Percentiles rank a stretch among this genome's conserved stretches.
phyloP scores from a whole-genome alignment of 208 protist species.

The Crithidia thermophila region DNA sequence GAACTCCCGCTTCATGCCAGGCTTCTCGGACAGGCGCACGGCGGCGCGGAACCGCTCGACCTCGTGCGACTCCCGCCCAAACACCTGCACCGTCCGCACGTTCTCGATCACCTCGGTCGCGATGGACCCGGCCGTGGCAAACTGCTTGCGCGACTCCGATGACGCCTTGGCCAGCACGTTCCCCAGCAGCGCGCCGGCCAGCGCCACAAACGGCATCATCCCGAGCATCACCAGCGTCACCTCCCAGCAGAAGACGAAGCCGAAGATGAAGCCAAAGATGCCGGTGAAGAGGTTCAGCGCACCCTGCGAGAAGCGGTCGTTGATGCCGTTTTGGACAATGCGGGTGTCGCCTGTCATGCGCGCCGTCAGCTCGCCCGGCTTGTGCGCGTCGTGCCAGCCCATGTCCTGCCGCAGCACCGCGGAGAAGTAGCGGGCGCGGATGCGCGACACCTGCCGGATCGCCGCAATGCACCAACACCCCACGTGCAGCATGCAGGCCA shows the following conservation, averaged over 20 bases:
- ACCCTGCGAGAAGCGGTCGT: conserved; percentile 80
- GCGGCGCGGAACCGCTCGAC: conserved; percentile 58
- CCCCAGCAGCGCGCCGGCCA: conserved; percentile 58
- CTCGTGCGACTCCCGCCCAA: conserved; percentile 63
- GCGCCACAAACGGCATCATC: conserved; percentile 69
- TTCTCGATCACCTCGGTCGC: conserved; percentile 87
- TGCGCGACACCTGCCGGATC: conserved; percentile 54
- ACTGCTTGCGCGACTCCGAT: conserved; percentile 65
- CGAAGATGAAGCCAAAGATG: conserved; percentile 85
- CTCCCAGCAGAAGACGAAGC: conserved; percentile 78
- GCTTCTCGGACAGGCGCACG: conserved; percentile 41
- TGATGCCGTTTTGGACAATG: conserved; percentile 87
- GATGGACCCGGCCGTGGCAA: conserved; percentile 76
- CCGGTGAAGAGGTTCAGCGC: conserved; percentile 68
- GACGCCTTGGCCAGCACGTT: conserved; percentile 58
- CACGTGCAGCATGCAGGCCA: conserved; percentile 45
- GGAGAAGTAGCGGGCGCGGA: conserved; percentile 62
- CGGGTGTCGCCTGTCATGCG: conserved; percentile 78
- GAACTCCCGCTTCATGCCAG: conserved; percentile 71
- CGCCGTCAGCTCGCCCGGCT: conserved; percentile 64
- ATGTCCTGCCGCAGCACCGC: conserved; percentile 86
- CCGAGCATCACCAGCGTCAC: conserved; percentile 78
- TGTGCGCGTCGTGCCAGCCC: conserved; percentile 84
- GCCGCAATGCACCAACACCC: conserved; percentile 61
- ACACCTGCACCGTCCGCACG: conserved; percentile 82